Percentiles rank a stretch among this genome's conserved stretches.
These are phyloP conservation scores for Tilletia horrida DNA, from an alignment of 1,284 basidiomycete genomes.

Conservation along the genomic window DNA sequence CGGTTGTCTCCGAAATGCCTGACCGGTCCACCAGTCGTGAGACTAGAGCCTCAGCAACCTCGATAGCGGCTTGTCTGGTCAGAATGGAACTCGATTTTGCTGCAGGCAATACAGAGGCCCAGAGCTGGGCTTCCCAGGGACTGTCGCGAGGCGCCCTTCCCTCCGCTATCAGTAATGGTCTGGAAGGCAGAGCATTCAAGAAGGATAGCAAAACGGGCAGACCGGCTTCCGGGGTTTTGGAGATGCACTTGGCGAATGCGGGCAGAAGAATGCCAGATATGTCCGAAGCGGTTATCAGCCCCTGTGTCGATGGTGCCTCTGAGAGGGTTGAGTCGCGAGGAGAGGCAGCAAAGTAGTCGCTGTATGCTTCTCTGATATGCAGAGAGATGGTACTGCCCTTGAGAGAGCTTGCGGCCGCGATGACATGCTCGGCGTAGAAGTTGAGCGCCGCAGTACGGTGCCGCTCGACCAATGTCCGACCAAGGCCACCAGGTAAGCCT, in stretches of 20 bases:
- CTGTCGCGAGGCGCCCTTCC: not conserved
- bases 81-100: not conserved
- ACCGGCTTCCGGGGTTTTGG: constrained; percentile 47
- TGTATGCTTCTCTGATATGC: constrained; percentile 32
- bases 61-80: constrained; percentile 20
- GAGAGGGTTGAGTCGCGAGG: constrained; percentile 23
- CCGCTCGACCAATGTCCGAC: constrained; percentile 29
- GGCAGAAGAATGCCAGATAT: constrained; percentile 39
- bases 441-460: constrained; percentile 32
- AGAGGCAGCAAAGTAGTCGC: constrained; percentile 36
- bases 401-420: constrained; percentile 40
- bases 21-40: constrained; percentile 27
- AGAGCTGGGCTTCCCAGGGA: not conserved
- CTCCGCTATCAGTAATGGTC: constrained; percentile 18
- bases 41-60: constrained; percentile 34
- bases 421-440: constrained; percentile 43
- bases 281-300: constrained; percentile 23
- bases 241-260: constrained; percentile 49
- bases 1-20: constrained; percentile 31
- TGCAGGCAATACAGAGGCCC: not conserved
- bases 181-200: constrained; percentile 24
- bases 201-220: constrained; percentile 34
- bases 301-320: not conserved
- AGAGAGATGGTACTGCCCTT: constrained; percentile 19
- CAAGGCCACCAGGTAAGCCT: constrained; percentile 33